Conservation (phyloP, 176 grass and related monocot species). For the Urochloa ruziziensis region DNA sequence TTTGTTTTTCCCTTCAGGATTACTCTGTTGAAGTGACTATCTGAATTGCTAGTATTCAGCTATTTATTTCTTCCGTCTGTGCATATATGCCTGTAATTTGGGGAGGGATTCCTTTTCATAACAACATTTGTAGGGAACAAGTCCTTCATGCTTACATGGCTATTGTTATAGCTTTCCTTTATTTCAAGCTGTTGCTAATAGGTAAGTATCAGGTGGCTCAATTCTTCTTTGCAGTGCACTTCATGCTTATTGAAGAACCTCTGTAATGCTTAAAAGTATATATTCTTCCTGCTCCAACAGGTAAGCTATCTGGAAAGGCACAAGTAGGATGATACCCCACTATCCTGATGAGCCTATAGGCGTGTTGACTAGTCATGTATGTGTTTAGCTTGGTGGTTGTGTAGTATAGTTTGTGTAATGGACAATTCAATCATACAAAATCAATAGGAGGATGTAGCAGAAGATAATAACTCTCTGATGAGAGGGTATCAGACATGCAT, state of each 20-base stretch:
- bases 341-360: not conserved
- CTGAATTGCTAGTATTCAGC: not conserved
- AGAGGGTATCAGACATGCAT: not conserved
- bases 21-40: not conserved
- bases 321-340: not conserved
- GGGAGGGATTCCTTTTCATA: not conserved
- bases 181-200: not conserved
- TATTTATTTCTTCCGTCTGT: not conserved
- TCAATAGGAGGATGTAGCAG: not conserved
- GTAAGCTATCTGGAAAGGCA: not conserved
- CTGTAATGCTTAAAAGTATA: slow-evolving; percentile 15
- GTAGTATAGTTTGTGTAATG: slow-evolving; percentile 2
- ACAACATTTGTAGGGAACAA: slow-evolving; percentile 7
- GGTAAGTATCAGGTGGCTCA: not conserved
- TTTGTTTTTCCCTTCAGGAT: not conserved
- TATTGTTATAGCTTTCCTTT: not conserved
- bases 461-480: not conserved
- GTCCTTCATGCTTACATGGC: not conserved
- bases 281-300: not conserved
- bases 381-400: not conserved
- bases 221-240: not conserved
- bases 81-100: not conserved
- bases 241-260: slow-evolving; percentile 10
- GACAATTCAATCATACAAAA: not conserved
- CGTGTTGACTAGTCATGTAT: not conserved